Conservation (phyloP, 2,329 filamentous ascomycete species). For the Hypoxylon sp. region DNA sequence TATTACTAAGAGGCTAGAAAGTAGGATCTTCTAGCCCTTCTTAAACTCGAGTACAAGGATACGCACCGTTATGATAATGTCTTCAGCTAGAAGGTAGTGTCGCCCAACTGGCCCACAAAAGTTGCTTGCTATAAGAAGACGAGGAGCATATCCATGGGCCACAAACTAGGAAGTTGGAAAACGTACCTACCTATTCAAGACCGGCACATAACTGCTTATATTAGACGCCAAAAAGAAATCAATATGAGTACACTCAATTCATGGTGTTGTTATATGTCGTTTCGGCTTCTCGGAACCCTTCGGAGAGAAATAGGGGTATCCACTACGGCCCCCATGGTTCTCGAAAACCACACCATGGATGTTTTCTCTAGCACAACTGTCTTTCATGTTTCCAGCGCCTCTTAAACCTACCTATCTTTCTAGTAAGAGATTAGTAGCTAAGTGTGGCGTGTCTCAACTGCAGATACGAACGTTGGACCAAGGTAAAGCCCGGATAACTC, state of each 20-base stretch:
- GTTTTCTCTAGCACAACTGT: background rate
- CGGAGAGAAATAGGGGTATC: constrained; percentile 1
- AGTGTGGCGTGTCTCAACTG: background rate
- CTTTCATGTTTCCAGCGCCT: background rate
- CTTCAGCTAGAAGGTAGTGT: background rate
- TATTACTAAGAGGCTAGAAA: background rate
- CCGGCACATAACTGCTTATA: background rate
- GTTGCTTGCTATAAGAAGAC: background rate
- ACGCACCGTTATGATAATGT: background rate
- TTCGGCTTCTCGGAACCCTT: background rate
- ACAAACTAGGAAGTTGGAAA: constrained; percentile 2
- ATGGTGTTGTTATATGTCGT: background rate
- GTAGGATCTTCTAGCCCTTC: background rate
- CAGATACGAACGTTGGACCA: background rate
- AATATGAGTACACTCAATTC: background rate
- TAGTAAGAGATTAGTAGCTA: background rate
- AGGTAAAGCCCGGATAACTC: background rate
- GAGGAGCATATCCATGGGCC: background rate
- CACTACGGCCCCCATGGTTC: background rate
- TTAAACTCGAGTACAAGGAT: background rate
- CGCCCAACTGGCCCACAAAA: background rate
- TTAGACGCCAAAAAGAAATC: background rate
- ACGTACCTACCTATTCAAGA: no score
- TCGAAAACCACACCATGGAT: background rate
- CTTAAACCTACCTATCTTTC: no score